Percentiles rank a stretch among this genome's conserved stretches.
phyloP scores from a whole-genome alignment of 106 monocot genomes.

The Posidonia australis region DNA sequence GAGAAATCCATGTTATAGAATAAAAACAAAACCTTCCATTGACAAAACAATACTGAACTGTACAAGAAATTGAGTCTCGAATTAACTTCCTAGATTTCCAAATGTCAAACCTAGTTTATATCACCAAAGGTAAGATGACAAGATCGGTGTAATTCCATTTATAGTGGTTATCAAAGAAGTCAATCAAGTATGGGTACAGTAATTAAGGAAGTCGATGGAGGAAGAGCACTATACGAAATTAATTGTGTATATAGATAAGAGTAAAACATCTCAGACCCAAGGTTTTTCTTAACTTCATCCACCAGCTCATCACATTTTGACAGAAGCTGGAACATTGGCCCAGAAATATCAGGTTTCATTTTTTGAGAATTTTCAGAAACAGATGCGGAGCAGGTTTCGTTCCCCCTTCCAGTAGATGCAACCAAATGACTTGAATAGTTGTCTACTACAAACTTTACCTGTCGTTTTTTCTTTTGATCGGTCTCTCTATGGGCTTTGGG shows the following conservation, averaged over 20 bases:
- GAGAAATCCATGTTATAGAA: no score
- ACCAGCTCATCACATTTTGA: slow-evolving; percentile 8
- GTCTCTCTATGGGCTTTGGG: neutral
- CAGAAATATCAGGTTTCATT: slow-evolving; percentile 4
- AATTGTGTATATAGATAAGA: slow-evolving; percentile 5
- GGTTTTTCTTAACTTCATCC: slow-evolving; percentile 1
- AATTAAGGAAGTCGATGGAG: no score
- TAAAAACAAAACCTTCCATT: no score
- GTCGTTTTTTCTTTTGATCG: slow-evolving; percentile 3
- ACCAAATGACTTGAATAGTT: neutral
- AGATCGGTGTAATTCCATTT: no score
- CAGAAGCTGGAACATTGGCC: slow-evolving; percentile 7
- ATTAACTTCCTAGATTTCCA: no score
- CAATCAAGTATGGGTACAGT: no score
- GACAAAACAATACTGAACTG: no score
- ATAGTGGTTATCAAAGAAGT: no score
- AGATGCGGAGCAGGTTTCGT: neutral
- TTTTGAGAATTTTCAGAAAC: neutral
- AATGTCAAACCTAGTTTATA: no score
- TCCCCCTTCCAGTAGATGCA: neutral
- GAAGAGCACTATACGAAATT: neutral
- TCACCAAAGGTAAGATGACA: no score
- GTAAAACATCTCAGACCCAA: slow-evolving; percentile 4
- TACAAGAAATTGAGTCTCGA: no score
- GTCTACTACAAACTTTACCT: slow-evolving; percentile 19